phyloP scores from a whole-genome alignment of 805 yeast genomes.

The Starmerella ratchasimensis region DNA sequence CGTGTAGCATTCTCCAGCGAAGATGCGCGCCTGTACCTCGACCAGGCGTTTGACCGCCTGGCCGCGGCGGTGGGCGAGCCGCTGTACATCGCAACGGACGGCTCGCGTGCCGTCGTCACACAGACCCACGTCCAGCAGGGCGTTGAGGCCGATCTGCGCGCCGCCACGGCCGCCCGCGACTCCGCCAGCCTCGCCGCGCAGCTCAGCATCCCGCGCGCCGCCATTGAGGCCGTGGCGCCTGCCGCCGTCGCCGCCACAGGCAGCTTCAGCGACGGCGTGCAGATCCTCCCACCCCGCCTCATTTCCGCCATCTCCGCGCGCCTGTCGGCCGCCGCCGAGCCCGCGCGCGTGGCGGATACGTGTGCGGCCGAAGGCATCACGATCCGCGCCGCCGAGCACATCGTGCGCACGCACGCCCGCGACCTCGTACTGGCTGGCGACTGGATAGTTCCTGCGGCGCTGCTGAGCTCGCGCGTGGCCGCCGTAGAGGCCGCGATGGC shows the following conservation, averaged over 20 bases:
- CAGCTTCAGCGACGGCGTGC: constrained; percentile 19
- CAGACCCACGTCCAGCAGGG: constrained; percentile 1
- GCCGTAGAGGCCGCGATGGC: constrained; percentile 4
- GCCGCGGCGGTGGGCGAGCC: constrained; percentile 5
- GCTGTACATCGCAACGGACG: constrained; percentile 2
- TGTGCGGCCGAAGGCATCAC: constrained; percentile 10
- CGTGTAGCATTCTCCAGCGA: constrained; percentile 2
- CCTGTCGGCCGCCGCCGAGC: not conserved
- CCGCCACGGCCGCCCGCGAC: constrained; percentile 4
- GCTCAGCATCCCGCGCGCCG: constrained; percentile 1
- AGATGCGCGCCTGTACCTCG: constrained; percentile 6
- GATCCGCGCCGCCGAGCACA: constrained; percentile 9
- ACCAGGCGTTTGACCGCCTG: constrained; percentile 3
- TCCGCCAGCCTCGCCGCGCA: constrained; percentile 3
- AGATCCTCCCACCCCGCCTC: constrained; percentile 2
- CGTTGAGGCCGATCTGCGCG: constrained; percentile 2
- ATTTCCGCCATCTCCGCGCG: not conserved
- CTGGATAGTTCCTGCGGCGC: constrained; percentile 9
- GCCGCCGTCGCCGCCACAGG: constrained; percentile 26
- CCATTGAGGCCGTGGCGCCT: constrained; percentile 25
- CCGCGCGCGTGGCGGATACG: not conserved
- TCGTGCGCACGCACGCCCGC: constrained; percentile 3
- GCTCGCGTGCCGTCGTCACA: constrained; percentile 1
- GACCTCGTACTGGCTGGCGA: constrained; percentile 7
- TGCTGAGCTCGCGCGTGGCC: constrained; percentile 4